Evolutionary conservation across 2,329 filamentous ascomycete species (phyloP), one percentile per base, ranked within the genome.

Genomic region (Leptodontidium sp.): DNA sequence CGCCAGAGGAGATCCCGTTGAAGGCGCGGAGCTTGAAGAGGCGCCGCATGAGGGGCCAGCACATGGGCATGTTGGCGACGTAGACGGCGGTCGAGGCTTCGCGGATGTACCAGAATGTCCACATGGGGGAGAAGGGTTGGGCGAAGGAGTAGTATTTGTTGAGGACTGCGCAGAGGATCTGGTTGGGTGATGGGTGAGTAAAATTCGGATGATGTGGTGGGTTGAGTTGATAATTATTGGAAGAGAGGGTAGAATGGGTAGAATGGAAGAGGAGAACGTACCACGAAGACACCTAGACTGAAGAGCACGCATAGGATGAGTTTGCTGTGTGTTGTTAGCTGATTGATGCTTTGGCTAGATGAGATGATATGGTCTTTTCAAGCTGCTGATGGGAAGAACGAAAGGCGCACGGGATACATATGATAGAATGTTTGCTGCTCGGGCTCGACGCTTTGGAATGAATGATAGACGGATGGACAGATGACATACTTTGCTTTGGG

Each of bases 41-140:
- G 62, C 83, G 80, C 35, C 83, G 81, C 55, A 87, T 74, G 15
- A 87, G 79, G 0, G 84, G 81, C 84, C 85, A 88, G 65, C 86
- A 82, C 59, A 84, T 79, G 0, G 85, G 85, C 2, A 87, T 77
- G 72, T 87, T 88, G 70, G 84, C 81, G 11, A 87, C 84, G 68
- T 83, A 83, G 5, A 87, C 79, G 8, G 84, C 85, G 1, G 85
- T 84, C 32, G 80, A 82, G 11, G 84, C 83, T 80, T 88, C 85
- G 65, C 85, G 81, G 24, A 83, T 80, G 74, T 87, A 87, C 85
- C 86, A 88, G 21, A 83, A 75, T 43, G 71, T 74, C 76, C 76
- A 78, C 65, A 67, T 72, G 0, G 71, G 70, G 8, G 78, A 78
- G 49, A 83, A 77, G 1, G 79, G 78, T 40, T 78, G 67, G 0